These are phyloP conservation scores for Botrytis hyacinthi DNA, from an alignment of 2,329 filamentous ascomycete genomes.

Conservation along the genomic window DNA sequence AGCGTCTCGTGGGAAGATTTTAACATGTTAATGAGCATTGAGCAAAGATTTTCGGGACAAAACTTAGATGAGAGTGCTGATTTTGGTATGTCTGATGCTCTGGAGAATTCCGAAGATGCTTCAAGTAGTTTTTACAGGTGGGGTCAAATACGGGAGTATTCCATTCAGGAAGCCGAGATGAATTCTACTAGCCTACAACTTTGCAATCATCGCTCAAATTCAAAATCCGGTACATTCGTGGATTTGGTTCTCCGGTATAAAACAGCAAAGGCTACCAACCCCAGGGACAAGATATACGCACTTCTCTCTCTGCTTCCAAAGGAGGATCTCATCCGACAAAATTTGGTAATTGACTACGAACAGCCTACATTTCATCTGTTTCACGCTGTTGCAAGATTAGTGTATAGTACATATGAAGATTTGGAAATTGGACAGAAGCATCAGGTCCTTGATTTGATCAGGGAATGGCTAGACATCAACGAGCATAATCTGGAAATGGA, in stretches of 20 bases:
- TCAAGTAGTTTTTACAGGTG: background rate
- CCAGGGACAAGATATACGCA: conserved; percentile 14
- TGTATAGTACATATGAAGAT: background rate
- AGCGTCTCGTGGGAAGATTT: conserved; percentile 3
- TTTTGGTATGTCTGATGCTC: background rate
- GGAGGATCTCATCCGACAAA: conserved; percentile 1
- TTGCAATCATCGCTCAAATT: conserved; percentile 1
- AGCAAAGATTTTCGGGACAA: background rate
- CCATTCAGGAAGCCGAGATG: background rate
- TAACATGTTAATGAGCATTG: background rate
- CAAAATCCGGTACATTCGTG: background rate
- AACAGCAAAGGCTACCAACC: background rate
- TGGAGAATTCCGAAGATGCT: background rate
- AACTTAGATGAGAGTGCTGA: background rate
- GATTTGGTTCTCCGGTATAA: background rate
- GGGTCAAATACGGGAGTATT: background rate
- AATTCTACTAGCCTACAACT: background rate
- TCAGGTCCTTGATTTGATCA: background rate
- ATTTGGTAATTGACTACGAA: conserved; percentile 1
- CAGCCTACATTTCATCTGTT: background rate
- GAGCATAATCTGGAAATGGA: background rate
- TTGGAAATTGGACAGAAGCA: background rate
- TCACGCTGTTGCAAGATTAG: background rate
- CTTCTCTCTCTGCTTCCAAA: conserved; percentile 15
- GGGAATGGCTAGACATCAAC: background rate